Evolutionary conservation across 495 filamentous ascomycete species (phyloP), one percentile per base, ranked within the genome.

Genomic region (Elasticomyces elasticus): DNA sequence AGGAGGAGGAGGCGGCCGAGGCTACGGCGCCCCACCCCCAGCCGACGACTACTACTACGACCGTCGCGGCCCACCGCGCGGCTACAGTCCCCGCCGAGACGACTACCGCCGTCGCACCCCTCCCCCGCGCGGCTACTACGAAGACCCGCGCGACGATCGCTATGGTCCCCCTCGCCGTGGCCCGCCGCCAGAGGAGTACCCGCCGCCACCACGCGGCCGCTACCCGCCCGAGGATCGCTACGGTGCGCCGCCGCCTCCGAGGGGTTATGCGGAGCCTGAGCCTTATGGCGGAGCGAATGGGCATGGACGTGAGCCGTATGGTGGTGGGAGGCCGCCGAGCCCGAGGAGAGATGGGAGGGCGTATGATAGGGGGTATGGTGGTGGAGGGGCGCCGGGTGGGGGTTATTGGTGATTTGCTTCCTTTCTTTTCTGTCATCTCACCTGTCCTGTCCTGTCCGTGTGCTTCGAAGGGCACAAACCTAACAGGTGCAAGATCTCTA

Each of bases 41-140:
- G 83, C 86, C 26, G 67, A 67, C 49, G 60, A 71, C 33, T 56
- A 71, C 55, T 63, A 67, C 57, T 86, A 92, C 62, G 79, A 89
- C 61, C 80, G 86, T 53, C 84, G 89, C 66, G 81, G 80, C 25
- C 82, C 85, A 19, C 84, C 85, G 43, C 84, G 87, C 58, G 84
- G 80, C 60, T 94, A 91, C 66, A 89, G 84, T 67, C 87, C 87
- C 30, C 72, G 79, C 52, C 80, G 84, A 54, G 84, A 85, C 52
- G 87, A 84, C 55, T 95, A 94, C 69, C 89, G 90, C 67, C 88
- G 92, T 63, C 79, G 89, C 51, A 86, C 85, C 51, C 78, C 80
- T 11, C 75, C 76, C 20, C 84, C 85, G 31, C 84, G 87, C 48
- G 81, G 86, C 52, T 91, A 94, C 62, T 90, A 95, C 50, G 58